Evolutionary conservation across 345 rosid species (phyloP).

Genomic region (Citrus medica): DNA sequence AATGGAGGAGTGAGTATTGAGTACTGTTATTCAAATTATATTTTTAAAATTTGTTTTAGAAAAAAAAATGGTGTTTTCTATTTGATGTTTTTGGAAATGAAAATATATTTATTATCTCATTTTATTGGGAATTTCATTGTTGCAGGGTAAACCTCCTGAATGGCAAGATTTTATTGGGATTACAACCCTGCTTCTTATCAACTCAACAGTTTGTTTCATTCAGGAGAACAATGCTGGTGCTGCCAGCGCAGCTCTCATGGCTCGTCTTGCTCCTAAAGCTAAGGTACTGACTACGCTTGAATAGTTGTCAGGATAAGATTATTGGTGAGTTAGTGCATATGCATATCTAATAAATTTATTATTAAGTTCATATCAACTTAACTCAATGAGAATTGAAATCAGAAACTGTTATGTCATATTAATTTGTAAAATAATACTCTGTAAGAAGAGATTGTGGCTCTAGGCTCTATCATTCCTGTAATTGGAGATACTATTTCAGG

Average conservation of each 20-base stretch:
- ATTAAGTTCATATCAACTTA: too few relatives aligned
- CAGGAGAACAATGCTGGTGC: constrained; percentile 66
- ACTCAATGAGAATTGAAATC: too few relatives aligned
- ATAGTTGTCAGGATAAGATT: too few relatives aligned
- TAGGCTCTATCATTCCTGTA: too few relatives aligned
- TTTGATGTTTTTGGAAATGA: too few relatives aligned
- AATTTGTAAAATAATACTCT: too few relatives aligned
- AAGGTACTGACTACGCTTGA: constrained; percentile 28
- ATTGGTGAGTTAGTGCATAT: too few relatives aligned
- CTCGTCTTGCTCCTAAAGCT: constrained; percentile 61
- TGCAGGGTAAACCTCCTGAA: constrained; percentile 58
- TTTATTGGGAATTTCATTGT: neutral
- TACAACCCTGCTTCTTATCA: constrained; percentile 48
- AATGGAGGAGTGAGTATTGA: constrained; percentile 54
- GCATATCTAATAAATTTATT: too few relatives aligned
- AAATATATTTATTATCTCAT: too few relatives aligned
- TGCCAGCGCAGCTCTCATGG: constrained; percentile 66
- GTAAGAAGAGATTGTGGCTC: too few relatives aligned
- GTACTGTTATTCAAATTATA: neutral
- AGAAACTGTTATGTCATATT: too few relatives aligned
- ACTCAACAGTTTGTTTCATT: constrained; percentile 64
- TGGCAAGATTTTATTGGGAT: constrained; percentile 75
- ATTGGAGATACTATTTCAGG: constrained; percentile 20
- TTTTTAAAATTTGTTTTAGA: neutral
- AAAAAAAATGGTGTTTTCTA: too few relatives aligned